A percentile compares a stretch with the other conserved stretches of the same genome.
Evolutionary conservation across 371 early-diverging fungal genomes (phyloP).

Genomic region (Actinomortierella ambigua): DNA sequence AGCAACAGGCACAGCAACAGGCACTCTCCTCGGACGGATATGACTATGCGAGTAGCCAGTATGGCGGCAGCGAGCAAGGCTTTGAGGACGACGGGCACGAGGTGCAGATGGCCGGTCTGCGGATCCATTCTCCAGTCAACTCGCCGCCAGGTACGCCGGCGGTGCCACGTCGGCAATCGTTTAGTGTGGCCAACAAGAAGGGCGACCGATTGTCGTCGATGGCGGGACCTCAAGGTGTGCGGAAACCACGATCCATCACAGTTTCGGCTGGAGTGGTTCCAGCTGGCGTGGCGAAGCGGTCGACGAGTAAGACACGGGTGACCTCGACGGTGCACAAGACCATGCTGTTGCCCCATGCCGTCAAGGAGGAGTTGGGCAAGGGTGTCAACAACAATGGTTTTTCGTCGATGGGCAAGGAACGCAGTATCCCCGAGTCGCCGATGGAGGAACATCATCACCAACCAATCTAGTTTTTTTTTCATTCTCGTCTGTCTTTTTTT

Average conservation of each 20-base stretch:
- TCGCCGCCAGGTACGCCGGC: conserved; percentile 5
- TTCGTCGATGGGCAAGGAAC: conserved; percentile 11
- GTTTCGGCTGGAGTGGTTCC: conserved; percentile 10
- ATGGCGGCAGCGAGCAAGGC: conserved; percentile 8
- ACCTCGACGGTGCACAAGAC: conserved; percentile 25
- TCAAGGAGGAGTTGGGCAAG: neutral
- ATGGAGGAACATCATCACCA: conserved; percentile 24
- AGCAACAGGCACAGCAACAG: conserved; percentile 9
- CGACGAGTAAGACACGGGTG: conserved; percentile 22
- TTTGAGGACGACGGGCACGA: conserved; percentile 38
- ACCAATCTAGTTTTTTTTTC: neutral
- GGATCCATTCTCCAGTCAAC: conserved; percentile 38
- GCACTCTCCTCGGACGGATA: conserved; percentile 10
- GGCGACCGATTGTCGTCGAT: conserved; percentile 20
- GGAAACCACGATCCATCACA: conserved; percentile 39
- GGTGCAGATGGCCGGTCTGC: conserved; percentile 42
- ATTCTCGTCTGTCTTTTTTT: conserved; percentile 1
- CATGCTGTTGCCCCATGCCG: conserved; percentile 17
- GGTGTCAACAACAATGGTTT: neutral
- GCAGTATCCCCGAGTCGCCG: conserved; percentile 24
- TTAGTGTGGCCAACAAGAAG: conserved; percentile 22
- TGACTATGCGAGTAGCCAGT: no score
- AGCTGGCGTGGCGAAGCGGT: conserved; percentile 26
- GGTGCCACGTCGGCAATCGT: conserved; percentile 41
- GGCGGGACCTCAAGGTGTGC: conserved; percentile 18